These are phyloP conservation scores for Pseudogymnoascus sp. DNA, from an alignment of 2,329 filamentous ascomycete genomes.

Conservation along the genomic window DNA sequence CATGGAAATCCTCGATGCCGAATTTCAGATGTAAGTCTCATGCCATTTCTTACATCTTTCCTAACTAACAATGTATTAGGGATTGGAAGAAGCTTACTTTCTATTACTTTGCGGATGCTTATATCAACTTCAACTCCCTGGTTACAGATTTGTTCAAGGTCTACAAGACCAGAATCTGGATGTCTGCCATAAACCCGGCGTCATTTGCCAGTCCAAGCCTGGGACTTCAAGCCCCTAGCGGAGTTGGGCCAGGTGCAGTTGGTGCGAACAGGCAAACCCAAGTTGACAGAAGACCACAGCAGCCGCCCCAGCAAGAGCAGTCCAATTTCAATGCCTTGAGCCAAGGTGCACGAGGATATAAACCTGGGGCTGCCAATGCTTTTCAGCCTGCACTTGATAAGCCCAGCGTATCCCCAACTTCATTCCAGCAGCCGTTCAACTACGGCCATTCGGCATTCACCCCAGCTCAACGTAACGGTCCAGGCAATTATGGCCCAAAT, in stretches of 20 bases:
- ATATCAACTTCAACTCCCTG: slow-evolving; percentile 98
- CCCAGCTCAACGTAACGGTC: slow-evolving; percentile 30
- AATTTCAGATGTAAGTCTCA: slow-evolving; percentile 85
- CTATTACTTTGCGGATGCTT: slow-evolving; percentile 96
- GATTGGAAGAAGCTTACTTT: slow-evolving; percentile 99
- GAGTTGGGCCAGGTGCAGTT: slow-evolving; percentile 58
- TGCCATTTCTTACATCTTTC: slow-evolving; percentile 1
- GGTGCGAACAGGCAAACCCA: slow-evolving; percentile 39
- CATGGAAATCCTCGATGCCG: slow-evolving; percentile 97
- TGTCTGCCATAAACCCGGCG: slow-evolving; percentile 97
- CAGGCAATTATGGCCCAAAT: slow-evolving; percentile 30
- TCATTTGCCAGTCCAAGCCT: slow-evolving; percentile 78
- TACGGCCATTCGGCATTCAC: slow-evolving; percentile 40
- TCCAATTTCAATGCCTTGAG: slow-evolving; percentile 17
- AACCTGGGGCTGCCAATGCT: slow-evolving; percentile 35
- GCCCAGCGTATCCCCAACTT: slow-evolving; percentile 30
- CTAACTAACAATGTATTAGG: slow-evolving; percentile 40
- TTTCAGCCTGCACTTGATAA: slow-evolving; percentile 35
- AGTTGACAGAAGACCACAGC: slow-evolving; percentile 32
- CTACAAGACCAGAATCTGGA: slow-evolving; percentile 99
- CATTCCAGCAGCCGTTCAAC: slow-evolving; percentile 30
- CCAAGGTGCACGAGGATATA: slow-evolving; percentile 21
- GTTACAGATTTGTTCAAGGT: slow-evolving; percentile 98
- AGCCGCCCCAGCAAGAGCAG: slow-evolving; percentile 21
- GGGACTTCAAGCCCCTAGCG: slow-evolving; percentile 60